A percentile compares a stretch with the other conserved stretches of the same genome.
phyloP scores from a whole-genome alignment of 1,284 basidiomycete genomes.

The Cutaneotrichosporon sp. region DNA sequence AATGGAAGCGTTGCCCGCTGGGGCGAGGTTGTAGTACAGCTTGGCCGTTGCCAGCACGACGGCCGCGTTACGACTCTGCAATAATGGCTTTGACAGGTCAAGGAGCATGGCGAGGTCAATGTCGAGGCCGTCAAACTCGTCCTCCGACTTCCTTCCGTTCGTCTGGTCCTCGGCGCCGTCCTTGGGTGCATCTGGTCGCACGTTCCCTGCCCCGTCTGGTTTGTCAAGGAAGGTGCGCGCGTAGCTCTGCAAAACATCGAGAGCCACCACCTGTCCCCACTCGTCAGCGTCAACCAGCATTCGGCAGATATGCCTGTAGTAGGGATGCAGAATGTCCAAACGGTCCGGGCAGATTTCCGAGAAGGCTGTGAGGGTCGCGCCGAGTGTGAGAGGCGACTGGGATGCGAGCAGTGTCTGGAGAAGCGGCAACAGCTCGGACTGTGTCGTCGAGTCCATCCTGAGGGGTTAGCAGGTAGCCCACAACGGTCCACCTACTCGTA shows the following conservation, averaged over 20 bases:
- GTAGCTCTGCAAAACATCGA: slow-evolving; percentile 76
- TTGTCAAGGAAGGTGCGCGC: slow-evolving; percentile 75
- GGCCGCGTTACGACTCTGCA: slow-evolving; percentile 78
- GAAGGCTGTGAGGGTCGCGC: slow-evolving; percentile 79
- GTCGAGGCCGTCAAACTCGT: slow-evolving; percentile 62
- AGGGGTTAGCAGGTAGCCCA: slow-evolving; percentile 6
- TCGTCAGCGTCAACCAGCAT: slow-evolving; percentile 87
- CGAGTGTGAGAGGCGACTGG: slow-evolving; percentile 79
- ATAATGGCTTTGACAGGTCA: slow-evolving; percentile 65
- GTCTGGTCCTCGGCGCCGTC: neutral
- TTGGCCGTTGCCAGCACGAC: slow-evolving; percentile 70
- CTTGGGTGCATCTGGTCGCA: neutral
- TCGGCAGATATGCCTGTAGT: slow-evolving; percentile 79
- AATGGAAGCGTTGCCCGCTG: slow-evolving; percentile 45
- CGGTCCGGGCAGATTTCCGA: slow-evolving; percentile 73
- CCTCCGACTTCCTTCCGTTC: slow-evolving; percentile 18
- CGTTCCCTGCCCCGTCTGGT: slow-evolving; percentile 50
- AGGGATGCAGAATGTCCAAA: slow-evolving; percentile 78
- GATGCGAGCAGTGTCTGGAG: slow-evolving; percentile 72
- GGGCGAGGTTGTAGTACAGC: slow-evolving; percentile 67
- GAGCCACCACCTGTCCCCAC: slow-evolving; percentile 83
- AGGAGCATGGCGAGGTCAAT: slow-evolving; percentile 63
- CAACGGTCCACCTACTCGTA: slow-evolving; percentile 59
- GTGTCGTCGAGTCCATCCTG: slow-evolving; percentile 69
- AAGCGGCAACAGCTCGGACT: slow-evolving; percentile 66